Percentiles rank a stretch among this genome's conserved stretches.
These are phyloP conservation scores for Lachnellula cervina DNA, from an alignment of 2,329 filamentous ascomycete genomes.

Conservation along the genomic window DNA sequence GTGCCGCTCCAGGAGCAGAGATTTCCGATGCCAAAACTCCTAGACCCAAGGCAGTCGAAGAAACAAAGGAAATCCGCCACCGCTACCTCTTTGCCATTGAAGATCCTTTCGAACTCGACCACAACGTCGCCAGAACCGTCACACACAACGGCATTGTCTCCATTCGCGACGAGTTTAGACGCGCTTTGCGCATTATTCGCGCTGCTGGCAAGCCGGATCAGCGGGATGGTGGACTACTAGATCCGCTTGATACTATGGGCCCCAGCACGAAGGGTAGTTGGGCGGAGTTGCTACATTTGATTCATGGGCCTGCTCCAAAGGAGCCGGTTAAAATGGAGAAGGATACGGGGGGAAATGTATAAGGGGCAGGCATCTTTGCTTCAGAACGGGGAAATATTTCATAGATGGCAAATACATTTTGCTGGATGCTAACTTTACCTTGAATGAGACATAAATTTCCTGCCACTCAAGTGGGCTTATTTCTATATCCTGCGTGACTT, in stretches of 20 bases:
- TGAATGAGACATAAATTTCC: too few species aligned
- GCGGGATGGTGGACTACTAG: slow-evolving; percentile 22
- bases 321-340: background rate
- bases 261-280: slow-evolving; percentile 13
- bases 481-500: too few species aligned
- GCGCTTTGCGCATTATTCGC: slow-evolving; percentile 69
- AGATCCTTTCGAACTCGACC: slow-evolving; percentile 82
- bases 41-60: slow-evolving; percentile 25
- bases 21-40: slow-evolving; percentile 3
- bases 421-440: too few species aligned
- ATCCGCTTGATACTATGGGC: slow-evolving; percentile 11
- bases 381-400: too few species aligned
- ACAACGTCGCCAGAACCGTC: slow-evolving; percentile 85
- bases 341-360: background rate
- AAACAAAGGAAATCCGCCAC: slow-evolving; percentile 64
- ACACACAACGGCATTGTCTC: slow-evolving; percentile 76
- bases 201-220: slow-evolving; percentile 39
- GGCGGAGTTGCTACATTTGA: slow-evolving; percentile 19
- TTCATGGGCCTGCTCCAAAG: slow-evolving; percentile 20
- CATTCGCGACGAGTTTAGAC: slow-evolving; percentile 78
- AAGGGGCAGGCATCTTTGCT: background rate
- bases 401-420: too few species aligned
- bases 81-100: slow-evolving; percentile 86
- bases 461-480: too few species aligned
- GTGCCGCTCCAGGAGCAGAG: background rate